A percentile compares a stretch with the other conserved stretches of the same genome.
These are phyloP conservation scores for Alternaria sp. DNA, from an alignment of 2,329 filamentous ascomycete genomes.

Conservation along the genomic window DNA sequence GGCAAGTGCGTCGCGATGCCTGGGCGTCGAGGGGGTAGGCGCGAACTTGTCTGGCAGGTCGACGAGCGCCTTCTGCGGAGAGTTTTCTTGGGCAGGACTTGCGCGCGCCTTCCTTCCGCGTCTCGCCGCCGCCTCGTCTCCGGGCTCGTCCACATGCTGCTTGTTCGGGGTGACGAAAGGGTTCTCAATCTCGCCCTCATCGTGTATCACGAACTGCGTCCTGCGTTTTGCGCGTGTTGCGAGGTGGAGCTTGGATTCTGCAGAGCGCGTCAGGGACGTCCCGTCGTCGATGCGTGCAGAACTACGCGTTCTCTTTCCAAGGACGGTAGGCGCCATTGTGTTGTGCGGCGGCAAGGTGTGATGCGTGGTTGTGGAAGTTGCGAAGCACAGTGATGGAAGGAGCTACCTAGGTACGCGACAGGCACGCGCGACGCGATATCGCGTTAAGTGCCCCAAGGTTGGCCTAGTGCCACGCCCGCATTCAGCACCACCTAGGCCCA, in stretches of 20 bases:
- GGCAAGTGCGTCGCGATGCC: constrained; percentile 79
- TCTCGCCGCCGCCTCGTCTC: constrained; percentile 45
- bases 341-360: constrained; percentile 24
- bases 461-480: constrained; percentile 7
- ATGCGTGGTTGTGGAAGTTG: constrained; percentile 28
- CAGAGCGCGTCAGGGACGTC: constrained; percentile 33
- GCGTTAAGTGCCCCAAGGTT: constrained; percentile 13
- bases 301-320: constrained; percentile 49
- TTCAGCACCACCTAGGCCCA: background rate
- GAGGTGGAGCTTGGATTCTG: constrained; percentile 30
- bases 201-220: constrained; percentile 53
- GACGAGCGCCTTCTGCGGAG: constrained; percentile 55
- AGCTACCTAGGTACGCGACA: background rate
- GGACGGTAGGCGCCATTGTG: constrained; percentile 44
- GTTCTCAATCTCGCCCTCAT: constrained; percentile 73
- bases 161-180: constrained; percentile 55
- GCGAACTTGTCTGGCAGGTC: constrained; percentile 56
- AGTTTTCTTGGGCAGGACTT: constrained; percentile 56
- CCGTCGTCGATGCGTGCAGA: constrained; percentile 30
- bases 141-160: constrained; percentile 50
- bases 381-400: constrained; percentile 19
- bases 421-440: constrained; percentile 21
- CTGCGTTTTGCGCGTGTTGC: constrained; percentile 51
- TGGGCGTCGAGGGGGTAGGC: constrained; percentile 70
- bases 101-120: constrained; percentile 41